Conservation (phyloP, 148 eudicot species). For the Selenicereus undatus region DNA sequence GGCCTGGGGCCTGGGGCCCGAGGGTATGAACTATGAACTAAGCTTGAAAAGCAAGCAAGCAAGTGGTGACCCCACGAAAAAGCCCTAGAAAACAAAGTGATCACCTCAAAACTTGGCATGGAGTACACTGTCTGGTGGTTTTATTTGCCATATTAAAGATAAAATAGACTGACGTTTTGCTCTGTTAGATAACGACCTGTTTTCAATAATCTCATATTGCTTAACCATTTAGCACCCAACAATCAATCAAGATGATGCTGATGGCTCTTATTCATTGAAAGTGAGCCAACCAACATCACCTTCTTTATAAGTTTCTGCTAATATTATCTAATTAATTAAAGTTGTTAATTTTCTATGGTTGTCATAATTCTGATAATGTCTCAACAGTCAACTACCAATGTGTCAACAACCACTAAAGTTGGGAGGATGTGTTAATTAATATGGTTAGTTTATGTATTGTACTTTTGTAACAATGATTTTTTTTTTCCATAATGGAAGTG, state of each 20-base stretch:
- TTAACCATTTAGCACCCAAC: neutral
- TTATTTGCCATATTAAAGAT: constrained; percentile 6
- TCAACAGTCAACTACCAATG: neutral
- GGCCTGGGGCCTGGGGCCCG: too few relatives aligned
- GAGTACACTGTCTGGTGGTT: neutral
- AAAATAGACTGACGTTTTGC: neutral
- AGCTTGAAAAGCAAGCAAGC: neutral
- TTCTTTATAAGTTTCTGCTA: neutral
- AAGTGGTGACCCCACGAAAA: constrained; percentile 8
- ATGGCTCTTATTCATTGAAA: neutral
- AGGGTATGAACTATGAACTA: neutral
- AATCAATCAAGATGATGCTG: neutral
- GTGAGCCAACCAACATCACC: neutral
- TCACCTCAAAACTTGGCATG: neutral
- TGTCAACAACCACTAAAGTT: neutral
- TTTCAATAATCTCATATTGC: neutral
- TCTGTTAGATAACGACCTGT: neutral
- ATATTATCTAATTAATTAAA: neutral
- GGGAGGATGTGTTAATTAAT: too few relatives aligned
- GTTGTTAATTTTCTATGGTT: neutral
- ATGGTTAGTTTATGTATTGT: too few relatives aligned
- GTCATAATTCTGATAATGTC: neutral
- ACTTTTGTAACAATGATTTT: too few relatives aligned
- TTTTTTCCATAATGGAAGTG: too few relatives aligned
- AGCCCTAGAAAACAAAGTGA: constrained; percentile 1